Base-by-base conservation (phyloP, 1,139 yeast genomes). In the Schizosaccharomyces versatilis region DNA sequence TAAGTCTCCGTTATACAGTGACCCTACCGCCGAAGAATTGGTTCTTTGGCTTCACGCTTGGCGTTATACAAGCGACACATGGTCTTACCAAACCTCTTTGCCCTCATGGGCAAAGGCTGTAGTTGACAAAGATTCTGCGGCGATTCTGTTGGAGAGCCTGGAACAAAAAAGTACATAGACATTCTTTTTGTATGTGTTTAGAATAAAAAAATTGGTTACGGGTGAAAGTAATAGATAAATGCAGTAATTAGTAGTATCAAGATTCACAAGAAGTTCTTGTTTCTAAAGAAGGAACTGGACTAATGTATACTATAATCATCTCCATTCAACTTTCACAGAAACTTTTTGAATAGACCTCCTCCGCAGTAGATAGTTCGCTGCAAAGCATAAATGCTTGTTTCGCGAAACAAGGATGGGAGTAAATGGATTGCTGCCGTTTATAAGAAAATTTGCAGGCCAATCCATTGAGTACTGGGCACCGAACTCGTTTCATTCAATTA, bases 31-130 rank as follows among this genome's bases (percentile, higher is more conserved):
- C 1, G 81, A 81, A 61, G 97, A 88, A 61, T 69, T 90, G 59
- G 85, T 81, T 55, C 68, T 90, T 44, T 90, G 94, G 93, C 70
- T 90, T 40, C 98, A 90, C 69, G 96, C 98, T 0, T 80, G 77
- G 63, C 76, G 76, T 19, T 61, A 62, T 54, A 78, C 76, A 59
- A 80, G 90, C 7, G 67, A 66, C 2, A 36, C 19, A 9, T 44
- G 49, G 49, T 44, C 49, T 1, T 44, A 44, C 32, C 19, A 44
- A 32, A 44, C 49, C 5, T 15, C 19, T 8, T 32, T 17, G 9
- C 49, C 49, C 2, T 14, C 6, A 7, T 44, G 49, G 49, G 49
- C 49, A 14, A 9, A 19, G 36, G 32, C 19, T 8, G 49, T 44
- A 9, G 7, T 7, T 15, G 36, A 32, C 1, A 12, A 14, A 8